Base-by-base conservation (phyloP, 345 rosid genomes). In the Anastatica hierochuntica region DNA sequence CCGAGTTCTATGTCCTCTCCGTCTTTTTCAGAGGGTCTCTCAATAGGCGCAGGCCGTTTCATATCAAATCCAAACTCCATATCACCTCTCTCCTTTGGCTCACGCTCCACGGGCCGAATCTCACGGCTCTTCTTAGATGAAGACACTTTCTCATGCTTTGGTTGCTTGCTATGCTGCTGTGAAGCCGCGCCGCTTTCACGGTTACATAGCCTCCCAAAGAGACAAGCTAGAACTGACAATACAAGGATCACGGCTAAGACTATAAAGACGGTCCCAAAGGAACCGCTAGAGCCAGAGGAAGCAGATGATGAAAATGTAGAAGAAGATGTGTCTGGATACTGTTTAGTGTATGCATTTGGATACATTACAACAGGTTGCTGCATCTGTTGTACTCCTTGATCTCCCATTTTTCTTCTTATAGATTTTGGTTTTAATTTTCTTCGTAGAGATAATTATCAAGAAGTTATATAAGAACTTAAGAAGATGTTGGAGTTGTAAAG, bases 221-320 rank as follows among this genome's bases (percentile, higher is more conserved):
- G 49, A 65, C 76, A 76, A 43, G 81, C 77, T 27, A 76, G 12
- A 45, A 53, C 69, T 3, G 76, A 73, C 36, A 76, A 62, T 14
- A 57, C 78, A 21, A 76, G 48, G 35, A 76, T 62, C n/a, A 73
- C 71, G 14, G 69, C 76, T 8, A 76, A 49, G 49, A 76, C 73
- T 44, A 73, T 60, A 49, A 76, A 86, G 34, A 81, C 92, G 6
- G 76, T 77, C 42, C 83, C 88, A 15, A 83, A 86, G 19, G 88
- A 81, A 17, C 88, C 95, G 17, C 57, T 62, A 4, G 84, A 79
- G 60, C 66, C 78, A 36, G 81, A 66, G 48, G 64, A 38, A 4
- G 78, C 16, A 2, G 72, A 15, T 12, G 68, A 16, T 8, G 63
- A 39, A 15, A 55, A 35, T 1, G 58, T 49, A 3, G 70, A 50